Evolutionary conservation across 805 yeast genomes (phyloP).

Genomic region (Candida ponderosae): DNA sequence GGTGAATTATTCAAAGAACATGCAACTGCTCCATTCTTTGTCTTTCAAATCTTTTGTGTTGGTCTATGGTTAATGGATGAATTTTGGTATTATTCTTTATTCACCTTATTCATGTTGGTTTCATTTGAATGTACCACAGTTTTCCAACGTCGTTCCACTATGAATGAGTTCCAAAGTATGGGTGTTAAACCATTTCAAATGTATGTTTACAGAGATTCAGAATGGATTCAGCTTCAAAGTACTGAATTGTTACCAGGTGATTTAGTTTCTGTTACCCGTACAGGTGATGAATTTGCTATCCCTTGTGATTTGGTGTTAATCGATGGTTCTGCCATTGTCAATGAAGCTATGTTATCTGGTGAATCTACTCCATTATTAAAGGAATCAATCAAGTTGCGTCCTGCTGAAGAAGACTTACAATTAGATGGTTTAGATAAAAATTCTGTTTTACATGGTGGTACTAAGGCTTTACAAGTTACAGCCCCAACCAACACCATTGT

Average conservation of each 20-base stretch:
- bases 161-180: constrained; percentile 95
- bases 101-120: constrained; percentile 85
- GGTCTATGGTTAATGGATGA: constrained; percentile 96
- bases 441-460: constrained; percentile 89
- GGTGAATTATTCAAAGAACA: constrained; percentile 89
- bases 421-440: constrained; percentile 84
- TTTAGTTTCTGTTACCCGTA: constrained; percentile 77
- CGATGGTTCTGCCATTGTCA: constrained; percentile 90
- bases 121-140: constrained; percentile 93
- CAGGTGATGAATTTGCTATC: constrained; percentile 83
- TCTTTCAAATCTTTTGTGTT: constrained; percentile 92
- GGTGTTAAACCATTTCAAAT: constrained; percentile 87
- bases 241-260: constrained; percentile 86
- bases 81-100: constrained; percentile 90
- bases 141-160: constrained; percentile 89
- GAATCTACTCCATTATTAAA: constrained; percentile 95
- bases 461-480: constrained; percentile 89
- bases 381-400: constrained; percentile 84
- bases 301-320: constrained; percentile 88
- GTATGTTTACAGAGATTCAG: constrained; percentile 58
- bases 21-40: constrained; percentile 97
- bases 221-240: constrained; percentile 67
- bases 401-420: constrained; percentile 57
- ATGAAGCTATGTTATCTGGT: constrained; percentile 98
- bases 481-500: constrained; percentile 42